Evolutionary conservation across 768 basidiomycete genomes (phyloP), one percentile per base, ranked within the genome.

Genomic region (Hygrophorus pudorinus): DNA sequence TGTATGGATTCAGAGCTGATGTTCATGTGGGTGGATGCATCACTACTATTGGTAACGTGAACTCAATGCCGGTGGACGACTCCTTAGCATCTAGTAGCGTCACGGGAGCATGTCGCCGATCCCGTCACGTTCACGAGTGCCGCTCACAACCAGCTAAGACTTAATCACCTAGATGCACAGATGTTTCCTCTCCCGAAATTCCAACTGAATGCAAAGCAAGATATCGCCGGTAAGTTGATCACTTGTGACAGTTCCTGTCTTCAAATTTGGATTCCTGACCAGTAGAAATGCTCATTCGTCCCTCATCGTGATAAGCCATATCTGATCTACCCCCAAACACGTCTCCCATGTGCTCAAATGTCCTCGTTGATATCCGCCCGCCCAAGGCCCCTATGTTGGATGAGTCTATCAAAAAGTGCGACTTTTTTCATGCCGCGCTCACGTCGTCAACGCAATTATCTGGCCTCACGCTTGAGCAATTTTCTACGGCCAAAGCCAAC

Each of bases 101-200:
- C 86, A 5, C 68, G 73, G 21, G 71, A 76, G 48, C 65, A 81
- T 46, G 64, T 66, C 32, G 59, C 76, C 1, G 76, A 92, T 56
- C 76, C 73, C 1, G 67, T 89, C 14, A 79, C 80, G 9, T 93
- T 88, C 56, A 82, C 79, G 2, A 80, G 79, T 27, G 75, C 80
- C 2, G 81, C 81, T 6, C 76, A 76, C 51, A 78, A 77, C 49
- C 83, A 87, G 48, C 70, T 88, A 14, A 73, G 79, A 40, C 67
- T 97, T 12, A 76, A 76, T 51, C 66, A 79, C 46, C 65, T 94
- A 18, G 88, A 94, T 52, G 49, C 71, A 1, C 59, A 73, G 1
- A 74, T 92, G 53, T 97, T 96, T 66, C 76, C 75, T 0, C 55
- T 83, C 11, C 85, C 82, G 0, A 65, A 78, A 46, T 78, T 72